phyloP scores from a whole-genome alignment of 2,329 filamentous ascomycete species.

The Anisogramma anomala region DNA sequence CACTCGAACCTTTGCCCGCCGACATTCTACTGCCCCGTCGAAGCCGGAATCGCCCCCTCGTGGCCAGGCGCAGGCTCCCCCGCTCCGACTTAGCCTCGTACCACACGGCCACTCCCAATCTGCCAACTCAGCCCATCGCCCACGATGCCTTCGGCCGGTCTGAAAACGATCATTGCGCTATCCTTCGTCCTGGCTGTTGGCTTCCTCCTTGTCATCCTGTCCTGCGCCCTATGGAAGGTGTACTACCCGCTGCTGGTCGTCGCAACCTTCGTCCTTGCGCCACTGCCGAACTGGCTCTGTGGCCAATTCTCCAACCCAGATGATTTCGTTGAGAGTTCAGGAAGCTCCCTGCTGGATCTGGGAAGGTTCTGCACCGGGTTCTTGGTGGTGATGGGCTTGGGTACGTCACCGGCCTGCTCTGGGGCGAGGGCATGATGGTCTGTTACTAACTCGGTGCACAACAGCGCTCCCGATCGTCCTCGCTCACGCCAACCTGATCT shows the following conservation, averaged over 20 bases:
- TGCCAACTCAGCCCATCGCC: too few relatives aligned
- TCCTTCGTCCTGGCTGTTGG: constrained; percentile 98
- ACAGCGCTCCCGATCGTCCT: constrained; percentile 78
- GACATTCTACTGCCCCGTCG: background rate
- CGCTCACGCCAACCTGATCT: constrained; percentile 75
- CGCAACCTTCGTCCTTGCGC: constrained; percentile 86
- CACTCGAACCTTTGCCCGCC: too few relatives aligned
- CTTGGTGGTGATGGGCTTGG: constrained; percentile 92
- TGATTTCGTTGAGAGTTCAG: constrained; percentile 82
- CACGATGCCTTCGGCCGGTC: constrained; percentile 65
- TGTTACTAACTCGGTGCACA: constrained; percentile 11
- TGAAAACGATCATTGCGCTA: constrained; percentile 97
- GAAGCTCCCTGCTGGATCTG: constrained; percentile 79
- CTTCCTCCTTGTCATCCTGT: constrained; percentile 97
- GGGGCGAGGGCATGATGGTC: background rate
- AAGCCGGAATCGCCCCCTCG: background rate
- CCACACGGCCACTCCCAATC: background rate
- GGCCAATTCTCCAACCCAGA: constrained; percentile 78
- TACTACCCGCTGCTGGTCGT: constrained; percentile 95
- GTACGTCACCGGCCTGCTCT: constrained; percentile 41
- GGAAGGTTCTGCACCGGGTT: constrained; percentile 92
- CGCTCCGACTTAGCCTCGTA: background rate
- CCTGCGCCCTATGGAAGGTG: constrained; percentile 85
- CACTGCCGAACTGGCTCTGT: constrained; percentile 94
- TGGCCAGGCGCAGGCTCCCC: background rate